Base-by-base conservation (phyloP, 2,329 filamentous ascomycete species). In the Ophiocordyceps unilateralis region DNA sequence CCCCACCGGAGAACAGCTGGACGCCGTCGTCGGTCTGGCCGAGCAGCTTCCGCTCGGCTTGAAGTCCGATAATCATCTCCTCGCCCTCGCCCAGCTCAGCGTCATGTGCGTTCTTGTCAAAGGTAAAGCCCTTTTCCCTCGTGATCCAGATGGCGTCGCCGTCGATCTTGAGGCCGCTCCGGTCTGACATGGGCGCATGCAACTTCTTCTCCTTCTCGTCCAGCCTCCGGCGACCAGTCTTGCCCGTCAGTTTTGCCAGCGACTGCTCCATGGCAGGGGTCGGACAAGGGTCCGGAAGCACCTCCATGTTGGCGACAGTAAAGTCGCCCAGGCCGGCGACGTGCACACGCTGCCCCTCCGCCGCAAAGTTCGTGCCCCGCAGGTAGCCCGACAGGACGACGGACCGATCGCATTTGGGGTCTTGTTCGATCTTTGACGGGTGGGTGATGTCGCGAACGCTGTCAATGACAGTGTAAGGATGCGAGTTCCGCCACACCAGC, bases 101-200 rank as follows among this genome's bases (percentile, higher is more conserved):
- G 11, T 76, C 72, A 11, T 84, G 78, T 2, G 62, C 70, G 24
- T 76, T 73, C 49, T 70, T 72, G 58, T 80, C 70, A 50, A 98
- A 95, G 4, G 76, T 93, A 52, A 81, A 81, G 0, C 76, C 77
- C 51, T 78, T 80, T 42, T 81, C 75, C 44, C 74, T 66, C 10
- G 76, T 80, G 46, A 81, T 95, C 66, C 93, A 98, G 32, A 98
- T 88, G 8, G 89, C 88, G 62, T 98, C 91, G 47, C 93, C 93
- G 51, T 98, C 91, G 42, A 98, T 89, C 57, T 96, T 79, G 12
- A 98, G 76, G 53, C 91, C 91, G 50, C 88, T 93, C 28, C 94
- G 87, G 62, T 98, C 91, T 22, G 88, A 94, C 89, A 98, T 96
- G 28, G 91, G 93, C 3, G 91, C 93, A 61, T 95, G 93, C 5